phyloP scores from a whole-genome alignment of 768 basidiomycete species.

The Tephrocybe sp. region DNA sequence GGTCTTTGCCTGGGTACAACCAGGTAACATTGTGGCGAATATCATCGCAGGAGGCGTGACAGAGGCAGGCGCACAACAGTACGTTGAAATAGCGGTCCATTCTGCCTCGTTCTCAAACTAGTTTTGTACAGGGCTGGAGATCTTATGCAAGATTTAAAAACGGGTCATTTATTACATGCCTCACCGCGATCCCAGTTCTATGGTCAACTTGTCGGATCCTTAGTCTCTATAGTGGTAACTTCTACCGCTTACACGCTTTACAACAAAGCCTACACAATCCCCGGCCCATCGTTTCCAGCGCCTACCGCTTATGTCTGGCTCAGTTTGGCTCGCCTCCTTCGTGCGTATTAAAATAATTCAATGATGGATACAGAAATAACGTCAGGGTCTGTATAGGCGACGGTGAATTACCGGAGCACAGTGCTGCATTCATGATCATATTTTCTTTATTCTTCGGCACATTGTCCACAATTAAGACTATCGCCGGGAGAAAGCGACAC shows the following conservation, averaged over 20 bases:
- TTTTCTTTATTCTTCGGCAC: conserved; percentile 73
- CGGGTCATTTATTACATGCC: conserved; percentile 88
- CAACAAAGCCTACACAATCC: conserved; percentile 82
- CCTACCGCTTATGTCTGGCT: conserved; percentile 96
- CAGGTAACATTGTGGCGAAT: conserved; percentile 95
- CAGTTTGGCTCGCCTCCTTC: conserved; percentile 68
- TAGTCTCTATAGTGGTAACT: conserved; percentile 85
- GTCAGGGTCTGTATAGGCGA: conserved; percentile 51
- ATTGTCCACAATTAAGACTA: conserved; percentile 65
- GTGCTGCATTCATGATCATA: conserved; percentile 70
- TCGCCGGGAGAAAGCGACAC: conserved; percentile 44
- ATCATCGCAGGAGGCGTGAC: conserved; percentile 97
- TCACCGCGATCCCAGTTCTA: conserved; percentile 94
- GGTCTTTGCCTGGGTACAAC: conserved; percentile 91
- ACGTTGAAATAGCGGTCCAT: conserved; percentile 20
- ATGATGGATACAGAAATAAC: background rate
- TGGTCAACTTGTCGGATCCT: conserved; percentile 88
- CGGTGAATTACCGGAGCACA: conserved; percentile 77
- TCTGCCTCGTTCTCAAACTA: conserved; percentile 4
- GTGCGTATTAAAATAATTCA: conserved; percentile 38
- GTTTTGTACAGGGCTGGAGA: conserved; percentile 73
- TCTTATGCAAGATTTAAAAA: conserved; percentile 98
- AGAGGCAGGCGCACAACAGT: conserved; percentile 94
- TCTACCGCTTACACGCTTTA: conserved; percentile 87
- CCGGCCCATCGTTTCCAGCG: conserved; percentile 93